A percentile compares a stretch with the other conserved stretches of the same genome.
phyloP scores from a whole-genome alignment of 2,329 filamentous ascomycete genomes.

The Fusarium annulatum region DNA sequence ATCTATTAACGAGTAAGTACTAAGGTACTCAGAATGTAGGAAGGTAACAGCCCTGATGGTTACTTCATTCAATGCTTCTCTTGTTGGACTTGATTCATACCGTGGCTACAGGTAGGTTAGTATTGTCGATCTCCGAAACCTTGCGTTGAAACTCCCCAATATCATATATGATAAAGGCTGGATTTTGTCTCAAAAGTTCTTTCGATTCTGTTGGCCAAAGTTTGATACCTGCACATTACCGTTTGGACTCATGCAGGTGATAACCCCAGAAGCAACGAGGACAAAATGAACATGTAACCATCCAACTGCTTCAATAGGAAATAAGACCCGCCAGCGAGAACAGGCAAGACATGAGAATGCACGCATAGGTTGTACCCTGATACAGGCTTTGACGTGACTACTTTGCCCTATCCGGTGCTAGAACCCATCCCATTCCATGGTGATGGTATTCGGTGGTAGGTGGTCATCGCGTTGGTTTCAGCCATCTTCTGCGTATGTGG shows the following conservation, averaged over 20 bases:
- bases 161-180: background rate
- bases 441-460: constrained; percentile 31
- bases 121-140: constrained; percentile 17
- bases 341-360: constrained; percentile 4
- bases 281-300: constrained; percentile 15
- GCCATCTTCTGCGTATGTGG: constrained; percentile 11
- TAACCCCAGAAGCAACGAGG: background rate
- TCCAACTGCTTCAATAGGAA: constrained; percentile 17
- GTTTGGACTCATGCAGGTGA: constrained; percentile 2
- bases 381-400: background rate
- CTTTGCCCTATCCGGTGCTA: constrained; percentile 38
- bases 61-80: constrained; percentile 6
- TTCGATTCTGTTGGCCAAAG: background rate
- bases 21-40: background rate
- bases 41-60: background rate
- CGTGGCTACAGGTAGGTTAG: background rate
- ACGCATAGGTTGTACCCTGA: background rate
- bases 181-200: background rate
- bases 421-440: constrained; percentile 36
- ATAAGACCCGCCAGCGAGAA: constrained; percentile 4
- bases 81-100: background rate
- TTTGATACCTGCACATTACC: background rate
- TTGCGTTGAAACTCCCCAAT: background rate
- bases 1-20: background rate
- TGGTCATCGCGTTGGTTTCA: constrained; percentile 32